phyloP scores from a whole-genome alignment of 371 early-diverging fungal species.

The Rhizopus microsporus region DNA sequence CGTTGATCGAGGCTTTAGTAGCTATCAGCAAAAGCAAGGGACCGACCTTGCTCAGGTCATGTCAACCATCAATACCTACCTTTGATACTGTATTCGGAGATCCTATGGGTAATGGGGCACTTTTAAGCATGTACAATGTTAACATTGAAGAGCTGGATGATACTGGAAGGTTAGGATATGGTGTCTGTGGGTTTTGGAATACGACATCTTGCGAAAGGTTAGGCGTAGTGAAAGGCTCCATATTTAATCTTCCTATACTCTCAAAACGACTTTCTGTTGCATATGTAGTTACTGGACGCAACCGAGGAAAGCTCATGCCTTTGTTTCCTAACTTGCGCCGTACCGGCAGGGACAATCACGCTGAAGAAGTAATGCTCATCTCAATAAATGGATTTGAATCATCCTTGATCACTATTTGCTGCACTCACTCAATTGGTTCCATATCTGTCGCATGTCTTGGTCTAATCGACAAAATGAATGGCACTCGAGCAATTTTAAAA shows the following conservation, averaged over 20 bases:
- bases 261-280: constrained; percentile 2
- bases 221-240: constrained; percentile 3
- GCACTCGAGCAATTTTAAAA: constrained; percentile 9
- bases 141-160: constrained; percentile 2
- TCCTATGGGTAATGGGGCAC: constrained; percentile 7
- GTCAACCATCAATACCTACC: constrained; percentile 13
- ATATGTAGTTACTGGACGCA: constrained; percentile 13
- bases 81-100: constrained; percentile 22
- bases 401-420: constrained; percentile 9
- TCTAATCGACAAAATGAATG: constrained; percentile 25
- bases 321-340: not conserved
- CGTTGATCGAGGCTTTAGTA: constrained; percentile 22
- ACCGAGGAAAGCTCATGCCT: constrained; percentile 8
- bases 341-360: not conserved
- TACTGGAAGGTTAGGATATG: not conserved
- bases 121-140: constrained; percentile 12
- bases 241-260: not conserved
- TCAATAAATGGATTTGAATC: constrained; percentile 8
- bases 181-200: constrained; percentile 25
- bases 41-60: constrained; percentile 12
- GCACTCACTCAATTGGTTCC: not conserved
- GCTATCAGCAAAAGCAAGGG: constrained; percentile 10
- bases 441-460: constrained; percentile 27
- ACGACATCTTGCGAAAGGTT: not conserved
- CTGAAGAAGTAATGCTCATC: not conserved